Evolutionary conservation across 1,284 basidiomycete species (phyloP).

Genomic region (Melampsora americana): DNA sequence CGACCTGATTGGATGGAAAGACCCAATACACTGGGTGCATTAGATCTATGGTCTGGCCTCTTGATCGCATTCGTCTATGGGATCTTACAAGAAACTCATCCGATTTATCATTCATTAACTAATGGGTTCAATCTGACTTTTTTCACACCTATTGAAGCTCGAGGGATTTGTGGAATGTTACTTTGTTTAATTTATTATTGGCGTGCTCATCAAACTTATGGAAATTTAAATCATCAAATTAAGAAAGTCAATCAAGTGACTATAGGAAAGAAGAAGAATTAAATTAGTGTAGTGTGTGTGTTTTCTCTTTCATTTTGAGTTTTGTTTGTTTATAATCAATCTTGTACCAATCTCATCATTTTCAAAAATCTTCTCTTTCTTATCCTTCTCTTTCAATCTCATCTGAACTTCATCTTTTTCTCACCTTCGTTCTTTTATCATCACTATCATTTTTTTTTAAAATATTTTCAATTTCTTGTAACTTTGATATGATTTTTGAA

Average conservation of each 20-base stretch:
- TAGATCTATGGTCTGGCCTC: conserved; percentile 35
- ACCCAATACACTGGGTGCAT: conserved; percentile 1
- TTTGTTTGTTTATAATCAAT: too few species aligned
- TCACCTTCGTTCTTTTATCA: too few species aligned
- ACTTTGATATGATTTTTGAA: too few species aligned
- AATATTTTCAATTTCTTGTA: too few species aligned
- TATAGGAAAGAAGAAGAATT: too few species aligned
- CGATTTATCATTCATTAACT: conserved; percentile 6
- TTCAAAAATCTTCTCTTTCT: too few species aligned
- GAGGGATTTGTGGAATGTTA: neutral
- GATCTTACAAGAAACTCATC: conserved; percentile 21
- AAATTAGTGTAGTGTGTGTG: too few species aligned
- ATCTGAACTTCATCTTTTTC: too few species aligned
- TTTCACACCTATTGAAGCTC: neutral
- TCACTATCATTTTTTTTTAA: too few species aligned
- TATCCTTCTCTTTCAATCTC: too few species aligned
- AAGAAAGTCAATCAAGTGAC: neutral
- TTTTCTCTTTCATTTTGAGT: too few species aligned
- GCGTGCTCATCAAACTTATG: neutral
- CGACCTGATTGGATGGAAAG: conserved; percentile 23
- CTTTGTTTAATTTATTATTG: neutral
- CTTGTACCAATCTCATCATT: too few species aligned
- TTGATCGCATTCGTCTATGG: conserved; percentile 27
- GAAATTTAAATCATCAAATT: neutral
- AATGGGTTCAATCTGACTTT: neutral